These are phyloP conservation scores for Globisporangium sylvaticum DNA, from an alignment of 352 stramenopile genomes.

Conservation along the genomic window DNA sequence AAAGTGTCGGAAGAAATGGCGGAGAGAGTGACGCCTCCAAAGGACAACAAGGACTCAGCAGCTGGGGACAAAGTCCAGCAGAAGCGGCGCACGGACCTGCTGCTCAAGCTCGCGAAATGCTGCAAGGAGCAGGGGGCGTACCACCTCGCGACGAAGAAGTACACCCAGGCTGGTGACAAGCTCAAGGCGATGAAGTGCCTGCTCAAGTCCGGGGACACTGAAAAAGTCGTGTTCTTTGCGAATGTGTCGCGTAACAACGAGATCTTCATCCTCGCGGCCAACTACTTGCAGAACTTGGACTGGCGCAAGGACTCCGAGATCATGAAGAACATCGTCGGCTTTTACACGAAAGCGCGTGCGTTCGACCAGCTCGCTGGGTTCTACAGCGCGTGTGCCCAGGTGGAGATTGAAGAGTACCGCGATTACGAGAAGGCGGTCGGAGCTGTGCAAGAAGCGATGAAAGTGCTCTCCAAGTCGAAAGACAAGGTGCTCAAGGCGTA, in stretches of 20 bases:
- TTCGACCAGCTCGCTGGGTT: conserved; percentile 90
- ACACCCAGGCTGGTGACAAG: conserved; percentile 91
- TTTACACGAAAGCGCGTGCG: conserved; percentile 94
- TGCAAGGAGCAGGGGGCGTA: conserved; percentile 92
- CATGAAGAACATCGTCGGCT: conserved; percentile 92
- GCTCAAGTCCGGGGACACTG: conserved; percentile 92
- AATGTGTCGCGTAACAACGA: conserved; percentile 90
- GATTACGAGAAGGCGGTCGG: conserved; percentile 92
- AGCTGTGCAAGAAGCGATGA: conserved; percentile 87
- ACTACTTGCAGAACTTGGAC: conserved; percentile 94
- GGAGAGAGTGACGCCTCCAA: conserved; percentile 89
- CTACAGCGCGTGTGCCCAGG: conserved; percentile 89
- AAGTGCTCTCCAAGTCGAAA: conserved; percentile 85
- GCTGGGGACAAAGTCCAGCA: conserved; percentile 31
- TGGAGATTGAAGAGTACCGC: conserved; percentile 93
- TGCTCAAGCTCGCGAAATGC: conserved; percentile 89
- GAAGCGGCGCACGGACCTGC: conserved; percentile 73
- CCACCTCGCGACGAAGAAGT: conserved; percentile 94
- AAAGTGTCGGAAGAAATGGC: conserved; percentile 91
- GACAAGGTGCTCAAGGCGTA: conserved; percentile 57
- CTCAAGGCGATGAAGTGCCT: conserved; percentile 94
- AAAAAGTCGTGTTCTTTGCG: conserved; percentile 94
- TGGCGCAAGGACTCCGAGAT: conserved; percentile 89
- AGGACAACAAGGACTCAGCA: conserved; percentile 46
- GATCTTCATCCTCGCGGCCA: conserved; percentile 94